A percentile compares a stretch with the other conserved stretches of the same genome.
phyloP scores from a whole-genome alignment of 306 rosid species.

The Fragaria vesca region DNA sequence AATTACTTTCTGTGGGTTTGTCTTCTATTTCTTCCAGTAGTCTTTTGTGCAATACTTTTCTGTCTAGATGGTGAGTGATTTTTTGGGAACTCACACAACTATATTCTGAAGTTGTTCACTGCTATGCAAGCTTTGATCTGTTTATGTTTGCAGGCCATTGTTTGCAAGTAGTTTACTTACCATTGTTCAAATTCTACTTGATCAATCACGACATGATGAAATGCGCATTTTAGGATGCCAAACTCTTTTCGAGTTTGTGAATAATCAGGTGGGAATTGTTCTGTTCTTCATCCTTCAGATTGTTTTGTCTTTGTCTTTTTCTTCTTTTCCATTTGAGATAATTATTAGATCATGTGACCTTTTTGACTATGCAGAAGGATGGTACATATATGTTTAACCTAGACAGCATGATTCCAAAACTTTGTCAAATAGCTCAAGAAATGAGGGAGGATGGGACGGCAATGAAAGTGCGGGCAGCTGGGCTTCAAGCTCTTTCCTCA shows the following conservation, averaged over 20 bases:
- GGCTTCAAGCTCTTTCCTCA: slow-evolving; percentile 61
- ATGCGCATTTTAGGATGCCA: slow-evolving; percentile 68
- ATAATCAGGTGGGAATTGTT: slow-evolving; percentile 61
- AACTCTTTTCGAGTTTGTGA: slow-evolving; percentile 61
- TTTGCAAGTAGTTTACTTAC: slow-evolving; percentile 72
- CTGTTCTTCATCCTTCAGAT: slow-evolving; percentile 27
- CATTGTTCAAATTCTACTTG: slow-evolving; percentile 66
- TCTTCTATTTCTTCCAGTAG: neutral
- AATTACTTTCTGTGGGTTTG: neutral
- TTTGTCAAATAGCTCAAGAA: slow-evolving; percentile 62
- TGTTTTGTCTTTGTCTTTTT: slow-evolving; percentile 1
- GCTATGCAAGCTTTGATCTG: slow-evolving; percentile 16
- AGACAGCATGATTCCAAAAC: slow-evolving; percentile 56
- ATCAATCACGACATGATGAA: slow-evolving; percentile 60
- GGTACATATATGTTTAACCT: slow-evolving; percentile 75
- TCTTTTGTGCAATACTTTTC: neutral
- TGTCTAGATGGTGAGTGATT: too few species aligned
- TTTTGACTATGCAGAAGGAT: slow-evolving; percentile 50
- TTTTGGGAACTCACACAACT: too few species aligned
- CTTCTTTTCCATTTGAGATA: neutral
- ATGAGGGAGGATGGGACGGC: slow-evolving; percentile 47
- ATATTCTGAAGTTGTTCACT: neutral
- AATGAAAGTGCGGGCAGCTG: slow-evolving; percentile 44
- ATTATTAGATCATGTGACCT: slow-evolving; percentile 2
- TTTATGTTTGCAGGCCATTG: slow-evolving; percentile 52